phyloP scores from a whole-genome alignment of 1,284 basidiomycete genomes.

The Cutaneotrichosporon curvatum region DNA sequence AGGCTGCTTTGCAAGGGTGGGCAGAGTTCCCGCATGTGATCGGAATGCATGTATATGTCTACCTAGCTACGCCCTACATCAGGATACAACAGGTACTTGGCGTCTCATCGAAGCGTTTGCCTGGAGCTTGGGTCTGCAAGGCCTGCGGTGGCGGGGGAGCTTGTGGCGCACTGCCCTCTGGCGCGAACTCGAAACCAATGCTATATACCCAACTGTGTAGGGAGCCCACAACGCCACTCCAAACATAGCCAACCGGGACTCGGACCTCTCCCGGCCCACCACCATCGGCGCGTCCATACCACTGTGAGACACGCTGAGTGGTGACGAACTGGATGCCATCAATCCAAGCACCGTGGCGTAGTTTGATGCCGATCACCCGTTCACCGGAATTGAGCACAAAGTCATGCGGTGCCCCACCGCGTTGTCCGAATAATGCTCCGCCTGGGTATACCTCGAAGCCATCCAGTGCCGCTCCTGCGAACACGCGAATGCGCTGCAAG shows the following conservation, averaged over 20 bases:
- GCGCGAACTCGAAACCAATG: constrained; percentile 5
- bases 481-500: constrained; percentile 2
- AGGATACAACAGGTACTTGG: no score
- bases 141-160: no score
- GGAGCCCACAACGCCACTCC: constrained; percentile 1
- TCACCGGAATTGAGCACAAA: constrained; percentile 4
- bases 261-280: constrained; percentile 7
- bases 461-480: constrained; percentile 5
- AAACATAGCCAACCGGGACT: constrained; percentile 4
- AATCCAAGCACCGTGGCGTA: constrained; percentile 11
- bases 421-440: constrained; percentile 5
- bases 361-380: constrained; percentile 8
- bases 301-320: constrained; percentile 4
- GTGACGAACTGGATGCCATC: constrained; percentile 14
- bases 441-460: constrained; percentile 5
- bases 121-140: no score
- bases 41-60: no score
- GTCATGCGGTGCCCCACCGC: constrained; percentile 4
- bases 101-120: no score
- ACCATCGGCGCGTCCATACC: constrained; percentile 6
- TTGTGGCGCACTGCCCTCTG: no score
- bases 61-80: no score
- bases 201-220: constrained; percentile 1
- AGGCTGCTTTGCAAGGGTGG: no score
- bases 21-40: no score